Evolutionary conservation across 192 early-diverging fungal genomes (phyloP).

Genomic region (Umbelopsis isabellina): DNA sequence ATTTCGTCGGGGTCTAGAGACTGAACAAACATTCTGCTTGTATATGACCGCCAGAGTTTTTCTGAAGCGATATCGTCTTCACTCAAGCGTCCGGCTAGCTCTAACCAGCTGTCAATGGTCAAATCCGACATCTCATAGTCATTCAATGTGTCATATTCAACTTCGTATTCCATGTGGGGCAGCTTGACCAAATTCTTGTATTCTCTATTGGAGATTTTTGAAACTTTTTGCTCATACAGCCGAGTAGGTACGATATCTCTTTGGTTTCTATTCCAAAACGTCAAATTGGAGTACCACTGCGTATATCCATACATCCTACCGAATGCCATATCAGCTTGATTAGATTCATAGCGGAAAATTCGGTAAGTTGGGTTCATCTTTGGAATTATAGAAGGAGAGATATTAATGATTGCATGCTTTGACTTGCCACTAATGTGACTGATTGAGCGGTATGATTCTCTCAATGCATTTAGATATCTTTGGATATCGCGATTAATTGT

Average conservation of each 20-base stretch:
- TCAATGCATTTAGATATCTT: slow-evolving; percentile 25
- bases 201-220: no score
- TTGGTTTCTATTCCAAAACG: slow-evolving; percentile 22
- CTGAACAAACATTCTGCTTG: slow-evolving; percentile 30
- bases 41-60: slow-evolving; percentile 22
- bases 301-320: slow-evolving; percentile 35
- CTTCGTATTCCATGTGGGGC: slow-evolving; percentile 27
- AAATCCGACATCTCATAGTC: slow-evolving; percentile 35
- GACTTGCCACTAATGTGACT: slow-evolving; percentile 15
- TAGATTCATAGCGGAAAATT: slow-evolving; percentile 30
- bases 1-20: slow-evolving; percentile 5
- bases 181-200: not conserved
- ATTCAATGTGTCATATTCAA: slow-evolving; percentile 37
- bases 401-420: slow-evolving; percentile 25
- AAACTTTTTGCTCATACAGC: not conserved
- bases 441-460: slow-evolving; percentile 23
- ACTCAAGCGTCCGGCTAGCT: slow-evolving; percentile 27
- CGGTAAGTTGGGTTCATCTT: slow-evolving; percentile 39
- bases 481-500: slow-evolving; percentile 22
- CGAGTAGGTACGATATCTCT: not conserved
- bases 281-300: slow-evolving; percentile 39
- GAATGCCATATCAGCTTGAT: not conserved
- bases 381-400: slow-evolving; percentile 42
- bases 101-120: slow-evolving; percentile 26
- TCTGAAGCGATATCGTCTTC: not conserved